These are phyloP conservation scores for Peniophora sp. DNA, from an alignment of 1,284 basidiomycete genomes.

Conservation along the genomic window DNA sequence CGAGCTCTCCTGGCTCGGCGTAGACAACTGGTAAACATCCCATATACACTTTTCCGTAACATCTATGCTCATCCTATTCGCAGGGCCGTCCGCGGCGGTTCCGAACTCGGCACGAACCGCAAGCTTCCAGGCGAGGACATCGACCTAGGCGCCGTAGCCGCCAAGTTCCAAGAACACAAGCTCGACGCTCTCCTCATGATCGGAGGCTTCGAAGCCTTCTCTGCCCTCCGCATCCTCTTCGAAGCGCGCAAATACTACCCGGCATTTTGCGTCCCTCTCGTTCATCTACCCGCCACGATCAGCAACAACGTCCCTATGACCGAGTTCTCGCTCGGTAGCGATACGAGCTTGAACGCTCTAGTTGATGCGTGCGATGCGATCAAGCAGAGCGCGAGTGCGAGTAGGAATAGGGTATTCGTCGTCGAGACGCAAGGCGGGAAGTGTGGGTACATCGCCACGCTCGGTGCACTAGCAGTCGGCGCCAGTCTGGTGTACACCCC, in stretches of 20 bases:
- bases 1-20: conserved; percentile 92
- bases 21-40: conserved; percentile 73
- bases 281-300: conserved; percentile 90
- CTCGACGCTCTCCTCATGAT: conserved; percentile 85
- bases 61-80: too few relatives aligned
- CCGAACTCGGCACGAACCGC: conserved; percentile 96
- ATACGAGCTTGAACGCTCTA: conserved; percentile 95
- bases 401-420: conserved; percentile 92
- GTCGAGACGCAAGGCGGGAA: conserved; percentile 97
- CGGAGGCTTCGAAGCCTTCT: conserved; percentile 95
- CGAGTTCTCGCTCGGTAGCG: conserved; percentile 91
- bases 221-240: conserved; percentile 72
- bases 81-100: conserved; percentile 86
- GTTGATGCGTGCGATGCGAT: conserved; percentile 97
- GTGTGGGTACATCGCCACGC: conserved; percentile 92
- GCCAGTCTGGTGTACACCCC: conserved; percentile 94
- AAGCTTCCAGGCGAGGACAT: conserved; percentile 59
- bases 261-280: conserved; percentile 89
- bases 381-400: conserved; percentile 95
- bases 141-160: conserved; percentile 82
- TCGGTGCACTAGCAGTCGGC: conserved; percentile 91
- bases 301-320: conserved; percentile 98
- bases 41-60: too few relatives aligned
- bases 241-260: conserved; percentile 79
- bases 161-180: conserved; percentile 83